These are phyloP conservation scores for Pseudogymnoascus sp. DNA, from an alignment of 2,329 filamentous ascomycete species.

Conservation along the genomic window DNA sequence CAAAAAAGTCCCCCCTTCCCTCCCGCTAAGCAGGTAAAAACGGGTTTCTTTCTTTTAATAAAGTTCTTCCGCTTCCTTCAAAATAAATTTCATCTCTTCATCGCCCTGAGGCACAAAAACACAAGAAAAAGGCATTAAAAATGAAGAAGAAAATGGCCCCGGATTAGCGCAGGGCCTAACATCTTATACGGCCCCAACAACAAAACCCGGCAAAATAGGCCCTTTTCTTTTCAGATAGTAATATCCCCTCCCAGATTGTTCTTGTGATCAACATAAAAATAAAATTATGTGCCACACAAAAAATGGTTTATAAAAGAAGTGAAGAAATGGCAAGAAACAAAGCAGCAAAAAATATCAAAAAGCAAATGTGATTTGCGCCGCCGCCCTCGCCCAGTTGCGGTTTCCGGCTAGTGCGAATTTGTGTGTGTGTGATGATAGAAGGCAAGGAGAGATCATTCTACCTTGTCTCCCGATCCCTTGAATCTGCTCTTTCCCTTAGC, in stretches of 20 bases:
- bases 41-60: not conserved
- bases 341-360: not conserved
- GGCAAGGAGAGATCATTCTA: constrained; percentile 57
- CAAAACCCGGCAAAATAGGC: not conserved
- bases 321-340: not conserved
- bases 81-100: not conserved
- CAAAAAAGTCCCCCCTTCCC: not conserved
- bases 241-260: constrained; percentile 4
- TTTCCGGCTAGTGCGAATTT: not conserved
- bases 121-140: not conserved
- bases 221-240: not conserved
- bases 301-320: not conserved
- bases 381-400: not conserved
- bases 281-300: not conserved
- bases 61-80: not conserved
- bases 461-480: constrained; percentile 63
- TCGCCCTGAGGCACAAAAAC: not conserved
- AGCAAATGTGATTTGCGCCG: not conserved
- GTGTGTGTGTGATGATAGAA: not conserved
- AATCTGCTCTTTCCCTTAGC: constrained; percentile 87
- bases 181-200: not conserved
- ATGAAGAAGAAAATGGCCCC: not conserved
- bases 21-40: constrained; percentile 6
- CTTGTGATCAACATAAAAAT: not conserved
- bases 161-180: constrained; percentile 3